phyloP scores from a whole-genome alignment of 2,329 filamentous ascomycete genomes.

The Aspergillus chevalieri region DNA sequence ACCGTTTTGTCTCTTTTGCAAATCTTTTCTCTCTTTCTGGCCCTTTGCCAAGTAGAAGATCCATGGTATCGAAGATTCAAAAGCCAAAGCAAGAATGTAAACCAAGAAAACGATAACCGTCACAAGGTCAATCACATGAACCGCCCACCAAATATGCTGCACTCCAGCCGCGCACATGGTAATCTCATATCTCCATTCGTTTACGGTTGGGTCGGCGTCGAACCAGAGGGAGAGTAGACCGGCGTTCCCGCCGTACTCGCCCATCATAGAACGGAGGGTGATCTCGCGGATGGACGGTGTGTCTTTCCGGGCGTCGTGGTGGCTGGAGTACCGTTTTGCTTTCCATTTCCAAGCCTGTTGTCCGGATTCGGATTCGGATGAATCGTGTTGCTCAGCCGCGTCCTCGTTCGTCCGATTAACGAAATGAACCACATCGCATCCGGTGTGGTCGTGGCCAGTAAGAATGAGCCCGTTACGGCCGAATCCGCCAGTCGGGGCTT shows the following conservation, averaged over 20 bases:
- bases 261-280: slow-evolving; percentile 98
- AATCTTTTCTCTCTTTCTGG: not conserved
- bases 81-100: slow-evolving; percentile 6
- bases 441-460: slow-evolving; percentile 91
- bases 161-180: slow-evolving; percentile 69
- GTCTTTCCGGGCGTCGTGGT: not conserved
- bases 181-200: slow-evolving; percentile 80
- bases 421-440: slow-evolving; percentile 84
- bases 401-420: slow-evolving; percentile 54
- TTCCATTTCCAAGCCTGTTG: slow-evolving; percentile 28
- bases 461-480: slow-evolving; percentile 73
- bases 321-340: slow-evolving; percentile 24
- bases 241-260: slow-evolving; percentile 85
- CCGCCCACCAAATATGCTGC: slow-evolving; percentile 91
- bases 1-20: not conserved
- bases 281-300: slow-evolving; percentile 65
- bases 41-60: not conserved
- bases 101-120: slow-evolving; percentile 28
- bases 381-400: not conserved
- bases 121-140: slow-evolving; percentile 67
- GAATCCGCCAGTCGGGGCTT: slow-evolving; percentile 54
- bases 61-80: not conserved
- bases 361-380: not conserved
- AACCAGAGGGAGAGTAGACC: slow-evolving; percentile 88
- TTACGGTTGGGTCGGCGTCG: slow-evolving; percentile 52